Evolutionary conservation across 495 filamentous ascomycete species (phyloP), one percentile per base, ranked within the genome.

Genomic region (Ascobolus immersus): DNA sequence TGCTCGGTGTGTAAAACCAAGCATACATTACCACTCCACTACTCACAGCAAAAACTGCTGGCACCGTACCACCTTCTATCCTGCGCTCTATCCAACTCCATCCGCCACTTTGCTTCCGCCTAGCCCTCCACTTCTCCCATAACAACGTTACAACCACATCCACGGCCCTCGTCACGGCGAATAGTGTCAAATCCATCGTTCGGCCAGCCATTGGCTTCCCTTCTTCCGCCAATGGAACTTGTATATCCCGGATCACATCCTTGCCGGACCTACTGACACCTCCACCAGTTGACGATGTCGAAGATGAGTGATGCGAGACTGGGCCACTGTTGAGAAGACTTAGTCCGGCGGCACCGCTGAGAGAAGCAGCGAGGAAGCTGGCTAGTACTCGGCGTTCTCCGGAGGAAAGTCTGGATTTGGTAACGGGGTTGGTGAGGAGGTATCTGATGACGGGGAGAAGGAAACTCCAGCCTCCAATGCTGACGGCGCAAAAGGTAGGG

Each of bases 141-240:
- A 68, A 47, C 35, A 70, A 61, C 30, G 65, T 71, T 33, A 73
- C 52, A 6, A 80, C 37, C 20, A 75, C 66, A 49, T 90, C 78
- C 13, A 76, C 47, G 26, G 82, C 81, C 42, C 78, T 64, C 6
- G 68, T 67, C 27, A 66, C 53, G n/a, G 73, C 65, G 47, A 86
- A 84, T 21, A 91, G 56, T 1, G 82, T 86, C 19, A 92, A 62
- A 51, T 91, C 80, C 45, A 93, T 61, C 8, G 80, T 89, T 35
- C 69, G 68, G 33, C 82, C 82, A 3, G 69, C 76, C 35, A 69
- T 54, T 6, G 53, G 48, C 29, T 49, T 44, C 39, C 22, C 22
- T 52, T 52, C 31, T 43, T 46, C 14, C 33, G 15, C 31, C 42
- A 37, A 15, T 49, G 47, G 24, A 48, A 34, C 17, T 39, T 34